Conservation (phyloP, 164 flowering plant genomes). For the Piper longum region DNA sequence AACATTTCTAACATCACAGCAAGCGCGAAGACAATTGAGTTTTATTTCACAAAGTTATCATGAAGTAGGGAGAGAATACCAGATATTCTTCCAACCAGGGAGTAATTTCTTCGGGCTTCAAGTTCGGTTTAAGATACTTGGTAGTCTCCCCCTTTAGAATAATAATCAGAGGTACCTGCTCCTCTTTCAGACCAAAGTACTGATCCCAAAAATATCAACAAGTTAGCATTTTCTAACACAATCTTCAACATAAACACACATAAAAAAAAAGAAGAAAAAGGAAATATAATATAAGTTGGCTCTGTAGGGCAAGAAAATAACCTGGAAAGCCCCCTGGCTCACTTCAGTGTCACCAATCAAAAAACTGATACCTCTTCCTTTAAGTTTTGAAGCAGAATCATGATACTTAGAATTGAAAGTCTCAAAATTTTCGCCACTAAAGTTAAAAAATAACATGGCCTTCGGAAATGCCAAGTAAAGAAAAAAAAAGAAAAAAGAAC, state of each 20-base stretch:
- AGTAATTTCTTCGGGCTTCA: slow-evolving; percentile 58
- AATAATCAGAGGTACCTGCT: slow-evolving; percentile 63
- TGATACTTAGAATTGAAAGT: slow-evolving; percentile 39
- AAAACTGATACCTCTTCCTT: slow-evolving; percentile 49
- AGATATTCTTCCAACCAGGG: slow-evolving; percentile 69
- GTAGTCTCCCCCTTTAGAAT: slow-evolving; percentile 41
- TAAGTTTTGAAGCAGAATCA: slow-evolving; percentile 45
- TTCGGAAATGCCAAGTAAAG: neutral
- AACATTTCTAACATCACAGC: neutral
- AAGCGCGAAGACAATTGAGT: neutral
- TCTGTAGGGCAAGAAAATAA: slow-evolving; percentile 6
- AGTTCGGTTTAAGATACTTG: slow-evolving; percentile 51
- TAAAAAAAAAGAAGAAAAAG: too few relatives aligned
- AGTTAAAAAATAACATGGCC: slow-evolving; percentile 2
- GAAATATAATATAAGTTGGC: neutral
- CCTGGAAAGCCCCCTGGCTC: slow-evolving; percentile 70
- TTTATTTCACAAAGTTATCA: neutral
- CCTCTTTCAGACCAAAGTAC: slow-evolving; percentile 72
- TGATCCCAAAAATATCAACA: slow-evolving; percentile 13
- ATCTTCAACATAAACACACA: neutral
- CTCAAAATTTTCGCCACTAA: neutral
- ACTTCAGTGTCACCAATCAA: slow-evolving; percentile 69
- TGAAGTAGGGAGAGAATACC: slow-evolving; percentile 23
- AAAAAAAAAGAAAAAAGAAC: too few relatives aligned
- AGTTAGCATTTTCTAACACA: neutral